These are phyloP conservation scores for Sphaceloma murrayae DNA, from an alignment of 2,329 filamentous ascomycete species.

Conservation along the genomic window DNA sequence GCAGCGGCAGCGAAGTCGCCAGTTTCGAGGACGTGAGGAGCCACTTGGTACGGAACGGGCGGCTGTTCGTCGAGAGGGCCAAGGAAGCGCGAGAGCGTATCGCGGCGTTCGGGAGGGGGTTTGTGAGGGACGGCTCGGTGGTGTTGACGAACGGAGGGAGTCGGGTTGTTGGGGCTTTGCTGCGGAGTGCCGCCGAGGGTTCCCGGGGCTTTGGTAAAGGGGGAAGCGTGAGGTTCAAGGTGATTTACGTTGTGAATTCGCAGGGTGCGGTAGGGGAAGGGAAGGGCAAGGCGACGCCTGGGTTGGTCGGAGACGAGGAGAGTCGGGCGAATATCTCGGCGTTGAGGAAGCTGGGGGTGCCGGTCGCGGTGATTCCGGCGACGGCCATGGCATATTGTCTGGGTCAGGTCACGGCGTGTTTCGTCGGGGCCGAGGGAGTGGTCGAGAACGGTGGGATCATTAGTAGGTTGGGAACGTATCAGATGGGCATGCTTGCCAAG, in stretches of 20 bases:
- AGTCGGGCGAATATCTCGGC: conserved; percentile 60
- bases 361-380: conserved; percentile 71
- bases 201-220: conserved; percentile 35
- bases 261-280: conserved; percentile 15
- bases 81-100: conserved; percentile 79
- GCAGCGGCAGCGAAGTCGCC: conserved; percentile 32
- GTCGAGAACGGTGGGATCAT: conserved; percentile 92
- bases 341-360: conserved; percentile 63
- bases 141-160: conserved; percentile 89
- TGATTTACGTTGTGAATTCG: conserved; percentile 56
- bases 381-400: conserved; percentile 72
- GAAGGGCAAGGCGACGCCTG: conserved; percentile 22
- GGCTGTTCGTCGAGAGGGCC: conserved; percentile 76
- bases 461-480: conserved; percentile 74
- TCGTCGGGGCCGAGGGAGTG: conserved; percentile 68
- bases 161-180: conserved; percentile 67
- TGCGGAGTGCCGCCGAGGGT: conserved; percentile 63
- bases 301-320: conserved; percentile 45
- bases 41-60: conserved; percentile 76
- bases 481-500: conserved; percentile 74
- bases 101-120: conserved; percentile 65
- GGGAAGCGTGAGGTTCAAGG: conserved; percentile 61
- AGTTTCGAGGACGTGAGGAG: conserved; percentile 74
- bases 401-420: conserved; percentile 59
- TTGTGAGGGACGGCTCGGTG: conserved; percentile 67